phyloP scores from a whole-genome alignment of 352 stramenopile species.

The Elongisporangium senticosum region DNA sequence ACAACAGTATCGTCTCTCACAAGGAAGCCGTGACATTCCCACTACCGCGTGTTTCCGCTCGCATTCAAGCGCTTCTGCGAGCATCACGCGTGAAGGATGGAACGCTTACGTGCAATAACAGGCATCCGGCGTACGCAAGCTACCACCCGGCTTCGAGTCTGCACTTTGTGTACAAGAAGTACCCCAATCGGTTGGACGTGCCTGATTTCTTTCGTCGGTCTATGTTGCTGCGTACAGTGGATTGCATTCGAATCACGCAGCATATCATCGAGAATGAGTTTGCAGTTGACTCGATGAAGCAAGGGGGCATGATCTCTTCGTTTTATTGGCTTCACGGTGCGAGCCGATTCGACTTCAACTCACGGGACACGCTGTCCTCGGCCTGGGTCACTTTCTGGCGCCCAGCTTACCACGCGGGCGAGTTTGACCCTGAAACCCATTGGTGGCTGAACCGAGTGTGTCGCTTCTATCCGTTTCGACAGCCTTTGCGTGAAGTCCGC shows the following conservation, averaged over 20 bases:
- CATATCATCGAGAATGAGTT: slow-evolving; percentile 46
- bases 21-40: slow-evolving; percentile 41
- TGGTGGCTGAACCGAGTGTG: slow-evolving; percentile 33
- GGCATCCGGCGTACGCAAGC: slow-evolving; percentile 23
- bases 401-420: slow-evolving; percentile 23
- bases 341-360: slow-evolving; percentile 44
- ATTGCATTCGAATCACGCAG: slow-evolving; percentile 43
- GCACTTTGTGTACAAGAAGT: slow-evolving; percentile 65
- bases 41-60: slow-evolving; percentile 30
- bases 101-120: slow-evolving; percentile 16
- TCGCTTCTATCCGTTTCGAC: slow-evolving; percentile 42
- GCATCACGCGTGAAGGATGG: slow-evolving; percentile 19
- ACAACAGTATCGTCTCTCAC: slow-evolving; percentile 20
- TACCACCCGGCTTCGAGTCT: slow-evolving; percentile 42
- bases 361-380: slow-evolving; percentile 20
- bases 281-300: slow-evolving; percentile 24
- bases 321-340: slow-evolving; percentile 51
- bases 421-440: slow-evolving; percentile 31
- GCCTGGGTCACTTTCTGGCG: slow-evolving; percentile 63
- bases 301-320: slow-evolving; percentile 19
- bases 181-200: slow-evolving; percentile 44
- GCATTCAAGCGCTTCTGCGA: slow-evolving; percentile 42
- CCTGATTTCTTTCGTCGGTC: slow-evolving; percentile 29
- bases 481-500: slow-evolving; percentile 69
- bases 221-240: slow-evolving; percentile 52